phyloP scores from a whole-genome alignment of 257 asterid species.

The Galeopsis tetrahit region DNA sequence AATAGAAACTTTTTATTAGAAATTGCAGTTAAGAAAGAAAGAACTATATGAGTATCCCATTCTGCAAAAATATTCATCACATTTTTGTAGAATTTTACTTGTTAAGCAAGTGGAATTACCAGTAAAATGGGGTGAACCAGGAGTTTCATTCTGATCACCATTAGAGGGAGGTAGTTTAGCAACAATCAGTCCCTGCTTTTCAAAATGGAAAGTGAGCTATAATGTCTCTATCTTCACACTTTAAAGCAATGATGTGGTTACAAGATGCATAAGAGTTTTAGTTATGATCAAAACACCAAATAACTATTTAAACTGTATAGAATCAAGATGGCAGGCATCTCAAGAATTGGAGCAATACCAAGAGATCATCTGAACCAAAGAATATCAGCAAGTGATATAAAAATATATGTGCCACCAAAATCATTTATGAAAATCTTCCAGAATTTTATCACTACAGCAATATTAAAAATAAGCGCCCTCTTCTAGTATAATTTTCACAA shows the following conservation, averaged over 20 bases:
- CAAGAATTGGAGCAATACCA: neutral
- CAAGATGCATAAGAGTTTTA: constrained; percentile 4
- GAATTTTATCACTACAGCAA: neutral
- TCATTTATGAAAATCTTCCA: neutral
- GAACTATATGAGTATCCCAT: neutral
- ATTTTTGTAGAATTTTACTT: constrained; percentile 1
- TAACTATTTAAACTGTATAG: neutral
- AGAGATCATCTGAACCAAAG: neutral
- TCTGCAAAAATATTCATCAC: neutral
- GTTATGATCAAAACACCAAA: constrained; percentile 20
- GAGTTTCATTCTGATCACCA: constrained; percentile 39
- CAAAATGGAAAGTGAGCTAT: constrained; percentile 9
- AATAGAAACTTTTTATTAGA: neutral
- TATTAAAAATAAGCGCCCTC: neutral
- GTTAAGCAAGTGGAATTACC: constrained; percentile 37
- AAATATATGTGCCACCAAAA: neutral
- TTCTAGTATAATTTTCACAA: neutral
- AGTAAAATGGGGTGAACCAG: constrained; percentile 47
- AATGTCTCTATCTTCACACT: constrained; percentile 20
- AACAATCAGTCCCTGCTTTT: constrained; percentile 54
- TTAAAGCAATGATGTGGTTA: neutral
- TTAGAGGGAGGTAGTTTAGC: constrained; percentile 54
- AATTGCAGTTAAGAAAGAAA: neutral
- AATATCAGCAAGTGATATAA: neutral
- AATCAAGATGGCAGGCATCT: constrained; percentile 9